Evolutionary conservation across 331 rosid species (phyloP).

Genomic region (Quercus tomentella): DNA sequence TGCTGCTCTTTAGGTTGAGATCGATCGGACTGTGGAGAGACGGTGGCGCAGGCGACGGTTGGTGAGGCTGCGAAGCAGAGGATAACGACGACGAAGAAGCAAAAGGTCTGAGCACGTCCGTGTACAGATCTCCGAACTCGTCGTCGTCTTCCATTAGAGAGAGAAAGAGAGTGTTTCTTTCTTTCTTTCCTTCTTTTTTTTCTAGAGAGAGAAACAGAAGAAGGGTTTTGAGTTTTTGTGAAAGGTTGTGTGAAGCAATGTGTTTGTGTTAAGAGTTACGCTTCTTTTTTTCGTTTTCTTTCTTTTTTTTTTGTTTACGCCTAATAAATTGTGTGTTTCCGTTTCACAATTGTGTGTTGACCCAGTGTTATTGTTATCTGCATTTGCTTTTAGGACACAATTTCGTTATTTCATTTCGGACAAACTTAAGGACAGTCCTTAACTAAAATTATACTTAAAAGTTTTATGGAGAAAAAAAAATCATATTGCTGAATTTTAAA

Average conservation of each 20-base stretch:
- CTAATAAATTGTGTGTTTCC: neutral
- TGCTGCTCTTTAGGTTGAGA: constrained; percentile 40
- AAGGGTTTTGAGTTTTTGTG: constrained; percentile 45
- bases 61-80: constrained; percentile 25
- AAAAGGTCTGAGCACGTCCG: constrained; percentile 79
- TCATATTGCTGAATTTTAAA: no score
- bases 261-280: neutral
- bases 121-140: constrained; percentile 99
- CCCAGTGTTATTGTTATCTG: no score
- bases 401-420: no score
- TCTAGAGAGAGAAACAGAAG: constrained; percentile 7
- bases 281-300: neutral
- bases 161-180: neutral
- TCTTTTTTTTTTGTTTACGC: neutral
- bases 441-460: no score
- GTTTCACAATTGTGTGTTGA: neutral
- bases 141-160: constrained; percentile 88
- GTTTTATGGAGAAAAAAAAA: no score
- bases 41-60: constrained; percentile 30
- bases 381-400: no score
- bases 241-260: neutral
- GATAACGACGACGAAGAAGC: constrained; percentile 41
- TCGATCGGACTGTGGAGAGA: constrained; percentile 48
- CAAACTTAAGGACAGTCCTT: no score
- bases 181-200: no score